Evolutionary conservation across 2,329 filamentous ascomycete species (phyloP), one percentile per base, ranked within the genome.

Genomic region (Cercospora zeae-maydis): DNA sequence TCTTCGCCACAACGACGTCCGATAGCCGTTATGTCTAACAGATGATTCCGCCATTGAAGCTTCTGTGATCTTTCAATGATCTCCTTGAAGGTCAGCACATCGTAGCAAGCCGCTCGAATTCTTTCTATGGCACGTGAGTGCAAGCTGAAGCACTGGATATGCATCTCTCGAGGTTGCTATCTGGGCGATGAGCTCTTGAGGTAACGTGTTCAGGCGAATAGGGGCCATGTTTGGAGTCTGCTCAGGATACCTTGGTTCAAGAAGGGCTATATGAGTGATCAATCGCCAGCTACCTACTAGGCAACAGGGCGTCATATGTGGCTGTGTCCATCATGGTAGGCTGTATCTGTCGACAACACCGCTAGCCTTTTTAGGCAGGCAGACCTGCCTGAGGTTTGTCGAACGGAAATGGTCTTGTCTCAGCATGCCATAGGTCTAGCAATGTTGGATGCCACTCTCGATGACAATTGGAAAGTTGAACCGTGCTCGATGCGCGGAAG

Each of bases 181-280:
- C 19, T 62, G 63, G n/a, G 61, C 49, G 16, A 68, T 61, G 13
- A 68, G 57, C 42, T 67, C 66, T n/a, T 56, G 47, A 3, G 66
- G 66, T 8, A 68, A 57, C 6, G 45, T 16, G 16, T 64, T 58
- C 16, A 67, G 24, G 21, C 42, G 45, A 14, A 37, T 9, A 27
- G 21, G 21, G 24, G 58, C 57, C 56, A 63, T 52, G 27, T 36
- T 16, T 59, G 34, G 5, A 7, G 4, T 1, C 21, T 27, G 3
- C 13, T 1, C 19, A 6, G 14, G 13, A 47, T 2, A 5, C 24
- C 42, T 47, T n/a, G 42, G 16, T 27, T 21, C 21, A 19, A 21
- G 42, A 47, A 47, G 4, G 27, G 14, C 0, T 14, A 2, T 34
- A 34, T 34, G 11, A 9, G 31, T 34, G 31, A 3, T 10, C 8